Evolutionary conservation across 495 filamentous ascomycete genomes (phyloP).

Genomic region (Neurospora sp.): DNA sequence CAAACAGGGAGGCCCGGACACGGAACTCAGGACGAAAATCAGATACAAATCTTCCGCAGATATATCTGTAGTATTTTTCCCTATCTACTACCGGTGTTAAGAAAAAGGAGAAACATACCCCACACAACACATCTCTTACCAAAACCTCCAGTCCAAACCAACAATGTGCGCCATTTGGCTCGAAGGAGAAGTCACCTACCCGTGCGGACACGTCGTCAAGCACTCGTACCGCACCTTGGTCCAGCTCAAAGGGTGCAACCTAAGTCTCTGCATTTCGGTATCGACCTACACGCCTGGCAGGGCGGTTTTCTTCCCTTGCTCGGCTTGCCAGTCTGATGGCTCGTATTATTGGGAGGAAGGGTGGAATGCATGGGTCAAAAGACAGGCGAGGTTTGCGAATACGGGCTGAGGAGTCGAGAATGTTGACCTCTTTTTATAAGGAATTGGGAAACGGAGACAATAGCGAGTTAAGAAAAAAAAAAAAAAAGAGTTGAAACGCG

Average conservation of each 20-base stretch:
- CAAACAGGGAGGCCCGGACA: neutral
- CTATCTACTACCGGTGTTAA: neutral
- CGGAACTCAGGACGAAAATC: neutral
- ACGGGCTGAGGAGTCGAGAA: too few relatives aligned
- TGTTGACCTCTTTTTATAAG: too few relatives aligned
- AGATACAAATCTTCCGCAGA: neutral
- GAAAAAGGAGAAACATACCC: neutral
- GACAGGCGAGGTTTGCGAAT: neutral
- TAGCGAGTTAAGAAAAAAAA: too few relatives aligned
- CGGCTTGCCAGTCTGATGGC: neutral
- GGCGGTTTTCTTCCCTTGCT: neutral
- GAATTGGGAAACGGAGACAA: too few relatives aligned
- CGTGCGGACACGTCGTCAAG: neutral
- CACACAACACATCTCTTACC: neutral
- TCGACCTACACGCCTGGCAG: neutral
- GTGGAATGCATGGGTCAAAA: neutral
- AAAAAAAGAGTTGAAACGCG: too few relatives aligned
- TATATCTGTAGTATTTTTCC: neutral
- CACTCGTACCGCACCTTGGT: neutral
- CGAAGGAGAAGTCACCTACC: neutral
- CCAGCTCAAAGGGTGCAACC: neutral
- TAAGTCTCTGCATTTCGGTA: neutral
- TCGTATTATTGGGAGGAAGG: neutral
- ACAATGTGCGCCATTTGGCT: too few relatives aligned
- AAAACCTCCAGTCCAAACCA: neutral